Conservation (phyloP, 2,329 filamentous ascomycete genomes). For the Botrytis sinoallii region DNA sequence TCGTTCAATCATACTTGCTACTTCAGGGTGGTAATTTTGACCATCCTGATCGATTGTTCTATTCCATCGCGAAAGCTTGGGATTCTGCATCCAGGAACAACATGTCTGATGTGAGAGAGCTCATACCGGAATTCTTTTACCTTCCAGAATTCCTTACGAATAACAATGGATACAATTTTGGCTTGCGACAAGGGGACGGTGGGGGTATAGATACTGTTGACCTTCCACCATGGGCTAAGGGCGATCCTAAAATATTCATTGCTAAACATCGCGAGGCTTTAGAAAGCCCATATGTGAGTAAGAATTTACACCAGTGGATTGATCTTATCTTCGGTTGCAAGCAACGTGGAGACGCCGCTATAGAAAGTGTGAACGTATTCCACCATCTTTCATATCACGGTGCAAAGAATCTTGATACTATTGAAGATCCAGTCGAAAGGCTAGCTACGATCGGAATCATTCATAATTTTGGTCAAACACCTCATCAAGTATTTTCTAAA, state of each 20-base stretch:
- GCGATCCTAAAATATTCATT: slow-evolving; percentile 92
- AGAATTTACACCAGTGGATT: slow-evolving; percentile 90
- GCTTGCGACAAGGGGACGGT: slow-evolving; percentile 74
- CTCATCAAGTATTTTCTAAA: slow-evolving; percentile 86
- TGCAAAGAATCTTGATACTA: slow-evolving; percentile 86
- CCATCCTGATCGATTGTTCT: slow-evolving; percentile 92
- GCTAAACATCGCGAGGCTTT: slow-evolving; percentile 92
- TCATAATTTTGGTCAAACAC: slow-evolving; percentile 97
- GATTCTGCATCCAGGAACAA: slow-evolving; percentile 83
- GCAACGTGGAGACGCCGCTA: slow-evolving; percentile 86
- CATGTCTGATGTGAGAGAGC: slow-evolving; percentile 89
- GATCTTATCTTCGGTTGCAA: slow-evolving; percentile 93
- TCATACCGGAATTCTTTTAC: slow-evolving; percentile 97
- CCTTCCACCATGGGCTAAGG: slow-evolving; percentile 95
- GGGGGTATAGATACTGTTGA: slow-evolving; percentile 80
- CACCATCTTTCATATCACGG: slow-evolving; percentile 94
- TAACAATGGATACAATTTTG: slow-evolving; percentile 91
- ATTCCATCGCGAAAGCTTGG: slow-evolving; percentile 90
- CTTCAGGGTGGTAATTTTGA: slow-evolving; percentile 96
- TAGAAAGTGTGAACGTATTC: slow-evolving; percentile 92
- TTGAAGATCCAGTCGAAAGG: slow-evolving; percentile 82
- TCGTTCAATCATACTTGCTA: slow-evolving; percentile 91
- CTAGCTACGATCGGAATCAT: slow-evolving; percentile 92
- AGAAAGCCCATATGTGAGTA: slow-evolving; percentile 88
- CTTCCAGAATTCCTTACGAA: slow-evolving; percentile 94